Evolutionary conservation across 179 eudicot genomes (phyloP).

Genomic region (Carnegiea gigantea): DNA sequence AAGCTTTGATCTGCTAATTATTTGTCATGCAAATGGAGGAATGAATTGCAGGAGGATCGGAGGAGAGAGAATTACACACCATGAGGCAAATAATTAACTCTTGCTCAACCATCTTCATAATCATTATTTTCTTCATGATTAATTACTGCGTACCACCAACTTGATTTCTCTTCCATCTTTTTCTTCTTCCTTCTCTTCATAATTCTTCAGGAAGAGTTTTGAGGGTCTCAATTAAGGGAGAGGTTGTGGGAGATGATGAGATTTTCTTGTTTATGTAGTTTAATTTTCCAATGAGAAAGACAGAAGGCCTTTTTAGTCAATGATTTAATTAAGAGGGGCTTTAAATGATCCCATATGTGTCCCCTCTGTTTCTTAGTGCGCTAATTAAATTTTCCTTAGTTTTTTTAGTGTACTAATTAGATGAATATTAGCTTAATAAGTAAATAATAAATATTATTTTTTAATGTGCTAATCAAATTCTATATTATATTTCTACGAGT

Average conservation of each 20-base stretch:
- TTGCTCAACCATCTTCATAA: not conserved
- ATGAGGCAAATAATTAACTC: not conserved
- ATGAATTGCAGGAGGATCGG: not conserved
- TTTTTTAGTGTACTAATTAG: no score
- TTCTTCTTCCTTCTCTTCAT: conserved; percentile 4
- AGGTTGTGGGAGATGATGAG: conserved; percentile 11
- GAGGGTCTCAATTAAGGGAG: not conserved
- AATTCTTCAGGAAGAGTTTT: not conserved
- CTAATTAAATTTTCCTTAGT: no score
- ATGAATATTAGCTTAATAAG: not conserved
- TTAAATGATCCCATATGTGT: conserved; percentile 16
- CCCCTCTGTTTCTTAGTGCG: not conserved
- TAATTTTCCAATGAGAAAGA: conserved; percentile 22
- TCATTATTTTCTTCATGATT: not conserved
- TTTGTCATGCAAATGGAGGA: not conserved
- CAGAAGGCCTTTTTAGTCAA: conserved; percentile 28
- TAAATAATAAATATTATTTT: not conserved
- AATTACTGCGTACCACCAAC: not conserved
- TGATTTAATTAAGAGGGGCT: conserved; percentile 17
- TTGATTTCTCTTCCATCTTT: not conserved
- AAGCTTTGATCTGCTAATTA: not conserved
- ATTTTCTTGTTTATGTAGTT: conserved; percentile 37
- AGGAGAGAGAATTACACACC: not conserved
- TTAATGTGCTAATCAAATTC: no score
- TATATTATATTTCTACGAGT: no score